phyloP scores from a whole-genome alignment of 768 basidiomycete species.

The Russula earlei region DNA sequence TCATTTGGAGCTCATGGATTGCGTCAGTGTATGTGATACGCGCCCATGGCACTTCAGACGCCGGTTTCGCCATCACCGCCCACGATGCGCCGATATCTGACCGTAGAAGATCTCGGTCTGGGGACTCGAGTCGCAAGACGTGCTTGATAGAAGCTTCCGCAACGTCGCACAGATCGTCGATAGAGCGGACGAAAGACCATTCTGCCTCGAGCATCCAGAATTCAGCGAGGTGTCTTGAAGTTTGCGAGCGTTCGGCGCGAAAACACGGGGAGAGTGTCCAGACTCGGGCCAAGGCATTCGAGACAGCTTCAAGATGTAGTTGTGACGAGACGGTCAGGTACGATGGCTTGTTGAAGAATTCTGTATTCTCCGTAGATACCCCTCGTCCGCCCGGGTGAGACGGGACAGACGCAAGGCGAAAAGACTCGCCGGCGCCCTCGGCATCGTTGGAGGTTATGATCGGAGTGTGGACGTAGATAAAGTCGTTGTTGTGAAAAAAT shows the following conservation, averaged over 20 bases:
- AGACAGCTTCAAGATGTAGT: slow-evolving; percentile 86
- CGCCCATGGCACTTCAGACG: slow-evolving; percentile 40
- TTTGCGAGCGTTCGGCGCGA: slow-evolving; percentile 84
- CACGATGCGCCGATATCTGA: slow-evolving; percentile 30
- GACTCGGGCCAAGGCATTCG: slow-evolving; percentile 66
- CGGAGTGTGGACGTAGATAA: slow-evolving; percentile 73
- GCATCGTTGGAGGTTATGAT: slow-evolving; percentile 87
- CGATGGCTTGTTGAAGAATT: slow-evolving; percentile 69
- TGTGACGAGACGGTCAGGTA: slow-evolving; percentile 94
- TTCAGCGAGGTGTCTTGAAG: slow-evolving; percentile 87
- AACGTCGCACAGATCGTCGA: slow-evolving; percentile 44
- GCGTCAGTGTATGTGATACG: slow-evolving; percentile 77
- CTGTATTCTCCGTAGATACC: slow-evolving; percentile 24
- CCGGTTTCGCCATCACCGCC: slow-evolving; percentile 31
- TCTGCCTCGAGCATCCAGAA: slow-evolving; percentile 99
- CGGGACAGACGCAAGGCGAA: slow-evolving; percentile 47
- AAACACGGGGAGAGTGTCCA: slow-evolving; percentile 94
- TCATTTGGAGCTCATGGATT: slow-evolving; percentile 42
- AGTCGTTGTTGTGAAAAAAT: slow-evolving; percentile 77
- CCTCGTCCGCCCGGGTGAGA: slow-evolving; percentile 14
- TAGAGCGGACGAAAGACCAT: slow-evolving; percentile 49
- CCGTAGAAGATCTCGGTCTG: slow-evolving; percentile 32
- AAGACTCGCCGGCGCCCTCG: slow-evolving; percentile 93
- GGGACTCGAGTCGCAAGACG: slow-evolving; percentile 27
- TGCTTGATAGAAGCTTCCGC: slow-evolving; percentile 47